Base-by-base conservation (phyloP, 148 eudicot genomes). In the Rhododendron kiyosumense region DNA sequence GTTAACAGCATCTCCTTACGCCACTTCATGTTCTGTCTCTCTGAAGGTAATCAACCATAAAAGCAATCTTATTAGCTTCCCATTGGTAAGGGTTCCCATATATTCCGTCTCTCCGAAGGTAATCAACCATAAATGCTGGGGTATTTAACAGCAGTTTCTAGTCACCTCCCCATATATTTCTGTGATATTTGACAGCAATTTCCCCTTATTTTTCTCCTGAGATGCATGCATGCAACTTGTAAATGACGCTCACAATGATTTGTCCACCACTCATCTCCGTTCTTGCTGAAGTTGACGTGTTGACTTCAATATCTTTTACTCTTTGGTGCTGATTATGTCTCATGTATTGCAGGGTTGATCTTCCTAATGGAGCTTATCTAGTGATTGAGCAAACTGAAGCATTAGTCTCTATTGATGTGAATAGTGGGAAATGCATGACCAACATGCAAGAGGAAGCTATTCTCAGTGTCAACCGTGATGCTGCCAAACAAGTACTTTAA, bases 331-430 rank as follows among this genome's bases (percentile, higher is more conserved):
- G 84, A 84, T 86, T 86, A 41, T 54, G 82, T 76, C 4, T 86
- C 78, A 85, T 79, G 22, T 61, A 84, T 82, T 83, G 65, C 87
- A 94, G 99, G 92, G 97, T 96, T 86, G 83, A 93, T 57, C 95
- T 96, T 78, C 92, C 89, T 81, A 94, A 94, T 88, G 98, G 99
- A 86, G 99, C 98, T 83, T 93, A 95, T 90, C 85, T 96, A 76
- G 98, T 95, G 71, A 96, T 96, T 87, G 98, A 96, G 90, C 98
- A 96, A 90, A 96, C 99, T 54, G 99, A 96, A 90, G 99, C 98
- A 87, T 91, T 96, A 85, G 98, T 96, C 63, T 95, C 99, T 46
- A 89, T 96, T 84, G 99, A 95, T 85, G 99, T 96, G 84, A 96
- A 96, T 90, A 97, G 99, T 75, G 99, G 99, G 59, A 96, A 92